Conservation (phyloP, 202 grass and related monocot genomes). For the Setaria italica region DNA sequence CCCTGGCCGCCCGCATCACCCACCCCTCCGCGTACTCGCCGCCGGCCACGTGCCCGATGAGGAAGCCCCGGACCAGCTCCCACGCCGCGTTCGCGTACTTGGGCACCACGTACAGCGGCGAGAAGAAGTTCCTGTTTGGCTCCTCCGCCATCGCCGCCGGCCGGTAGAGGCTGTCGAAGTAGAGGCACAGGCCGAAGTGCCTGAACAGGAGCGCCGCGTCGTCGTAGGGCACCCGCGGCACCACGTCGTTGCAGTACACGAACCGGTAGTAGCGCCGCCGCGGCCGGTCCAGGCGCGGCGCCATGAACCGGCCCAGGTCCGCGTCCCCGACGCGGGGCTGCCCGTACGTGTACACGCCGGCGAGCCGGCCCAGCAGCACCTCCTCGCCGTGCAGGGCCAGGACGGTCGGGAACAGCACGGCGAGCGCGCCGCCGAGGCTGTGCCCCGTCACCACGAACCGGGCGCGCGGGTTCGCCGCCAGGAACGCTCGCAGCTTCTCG, state of each 20-base stretch:
- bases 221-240: slow-evolving; percentile 84
- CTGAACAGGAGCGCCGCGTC: slow-evolving; percentile 58
- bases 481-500: slow-evolving; percentile 48
- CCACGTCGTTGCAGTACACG: slow-evolving; percentile 86
- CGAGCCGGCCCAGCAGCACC: slow-evolving; percentile 42
- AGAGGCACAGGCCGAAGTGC: slow-evolving; percentile 66
- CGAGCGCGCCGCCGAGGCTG: slow-evolving; percentile 83
- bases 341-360: slow-evolving; percentile 82
- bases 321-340: slow-evolving; percentile 75
- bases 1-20: slow-evolving; percentile 46
- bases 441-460: slow-evolving; percentile 70
- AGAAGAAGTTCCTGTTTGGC: slow-evolving; percentile 87
- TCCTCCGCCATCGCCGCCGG: slow-evolving; percentile 49
- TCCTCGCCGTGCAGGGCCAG: slow-evolving; percentile 53
- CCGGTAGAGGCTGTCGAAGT: slow-evolving; percentile 66
- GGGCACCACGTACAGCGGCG: slow-evolving; percentile 45
- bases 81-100: slow-evolving; percentile 68
- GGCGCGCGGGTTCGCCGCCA: slow-evolving; percentile 52
- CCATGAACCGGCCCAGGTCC: slow-evolving; percentile 53
- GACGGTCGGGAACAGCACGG: slow-evolving; percentile 67
- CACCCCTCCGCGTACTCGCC: slow-evolving; percentile 64
- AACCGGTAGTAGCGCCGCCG: slow-evolving; percentile 58
- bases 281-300: slow-evolving; percentile 3
- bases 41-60: slow-evolving; percentile 43
- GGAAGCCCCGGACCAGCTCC: slow-evolving; percentile 62